Percentiles rank a stretch among this genome's conserved stretches.
phyloP scores from a whole-genome alignment of 768 basidiomycete species.

The Cyathus striatus region DNA sequence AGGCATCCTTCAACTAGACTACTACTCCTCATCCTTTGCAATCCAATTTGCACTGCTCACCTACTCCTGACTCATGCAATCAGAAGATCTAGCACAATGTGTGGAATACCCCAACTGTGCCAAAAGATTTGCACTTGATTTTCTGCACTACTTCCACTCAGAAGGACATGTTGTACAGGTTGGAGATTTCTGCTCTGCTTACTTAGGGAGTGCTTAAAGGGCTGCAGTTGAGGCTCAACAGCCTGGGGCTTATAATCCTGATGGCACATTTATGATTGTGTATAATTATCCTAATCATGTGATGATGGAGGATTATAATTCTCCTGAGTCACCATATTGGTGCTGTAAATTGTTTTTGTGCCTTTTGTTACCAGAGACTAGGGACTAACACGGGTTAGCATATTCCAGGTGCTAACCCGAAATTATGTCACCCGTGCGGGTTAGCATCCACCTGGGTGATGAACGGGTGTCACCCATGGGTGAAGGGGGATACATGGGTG shows the following conservation, averaged over 20 bases:
- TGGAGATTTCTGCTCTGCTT: constrained; percentile 62
- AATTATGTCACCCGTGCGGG: too few relatives aligned
- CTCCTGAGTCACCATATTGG: constrained; percentile 77
- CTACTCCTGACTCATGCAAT: constrained; percentile 61
- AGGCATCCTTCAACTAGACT: constrained; percentile 74
- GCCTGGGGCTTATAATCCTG: constrained; percentile 53
- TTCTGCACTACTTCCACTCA: constrained; percentile 71
- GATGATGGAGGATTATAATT: constrained; percentile 79
- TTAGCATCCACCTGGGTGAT: too few relatives aligned
- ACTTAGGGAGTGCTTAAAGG: constrained; percentile 77
- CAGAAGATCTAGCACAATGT: constrained; percentile 58
- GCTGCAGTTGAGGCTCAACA: constrained; percentile 62
- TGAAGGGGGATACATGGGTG: too few relatives aligned
- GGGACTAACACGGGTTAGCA: too few relatives aligned
- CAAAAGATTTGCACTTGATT: constrained; percentile 58
- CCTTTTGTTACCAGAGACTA: too few relatives aligned
- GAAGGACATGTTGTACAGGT: constrained; percentile 76
- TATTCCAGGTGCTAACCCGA: too few relatives aligned
- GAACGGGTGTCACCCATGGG: too few relatives aligned
- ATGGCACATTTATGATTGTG: constrained; percentile 70
- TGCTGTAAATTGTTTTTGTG: constrained; percentile 73
- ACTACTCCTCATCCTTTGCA: constrained; percentile 76
- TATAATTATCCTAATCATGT: constrained; percentile 68
- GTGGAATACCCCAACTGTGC: constrained; percentile 63
- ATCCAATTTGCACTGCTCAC: constrained; percentile 72